Evolutionary conservation across 768 basidiomycete species (phyloP), one percentile per base, ranked within the genome.

Genomic region (Kwoniella newhampshirensis): DNA sequence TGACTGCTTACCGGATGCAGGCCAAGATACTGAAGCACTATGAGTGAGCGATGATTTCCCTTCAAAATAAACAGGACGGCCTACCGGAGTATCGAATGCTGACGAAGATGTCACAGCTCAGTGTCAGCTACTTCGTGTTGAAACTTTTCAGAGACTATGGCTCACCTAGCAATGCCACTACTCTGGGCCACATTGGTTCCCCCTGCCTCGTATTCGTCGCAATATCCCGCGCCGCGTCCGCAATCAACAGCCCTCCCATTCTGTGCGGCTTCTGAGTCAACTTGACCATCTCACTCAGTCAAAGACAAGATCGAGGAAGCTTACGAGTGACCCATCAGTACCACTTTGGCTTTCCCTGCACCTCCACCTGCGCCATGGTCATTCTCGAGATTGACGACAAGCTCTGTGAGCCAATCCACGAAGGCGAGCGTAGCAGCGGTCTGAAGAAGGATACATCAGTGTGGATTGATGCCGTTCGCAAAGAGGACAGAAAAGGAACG

Each of bases 201-300:
- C 76, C 71, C 47, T 78, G 78, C 62, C 89, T 85, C 4, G 87
- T 84, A 20, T 87, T 81, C 27, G 85, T 80, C 15, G 82, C 80
- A 56, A 96, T 87, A 68, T 86, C 87, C 25, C 86, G 75, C 27
- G 91, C 77, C 3, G 88, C 83, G 67, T 97, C 93, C 1, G 92
- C 89, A 25, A 87, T 87, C 2, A 97, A 81, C 20, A 96, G 78
- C 2, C 92, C 92, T 20, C 92, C 92, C 92, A 96, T 96, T 71
- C 92, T 93, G 66, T 11, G 27, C 35, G 15, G 8, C 41, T n/a
- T n/a, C n/a, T n/a, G n/a, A n/a, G n/a, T n/a, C n/a, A n/a, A n/a
- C n/a, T n/a, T n/a, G n/a, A 23, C 21, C 41, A 11, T 2, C 35
- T 18, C 28, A 42, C 32, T 23, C 4, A 32, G 21, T 18, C 15